Evolutionary conservation across 805 yeast species (phyloP), one percentile per base, ranked within the genome.

Genomic region (Komagataella pseudopastoris): DNA sequence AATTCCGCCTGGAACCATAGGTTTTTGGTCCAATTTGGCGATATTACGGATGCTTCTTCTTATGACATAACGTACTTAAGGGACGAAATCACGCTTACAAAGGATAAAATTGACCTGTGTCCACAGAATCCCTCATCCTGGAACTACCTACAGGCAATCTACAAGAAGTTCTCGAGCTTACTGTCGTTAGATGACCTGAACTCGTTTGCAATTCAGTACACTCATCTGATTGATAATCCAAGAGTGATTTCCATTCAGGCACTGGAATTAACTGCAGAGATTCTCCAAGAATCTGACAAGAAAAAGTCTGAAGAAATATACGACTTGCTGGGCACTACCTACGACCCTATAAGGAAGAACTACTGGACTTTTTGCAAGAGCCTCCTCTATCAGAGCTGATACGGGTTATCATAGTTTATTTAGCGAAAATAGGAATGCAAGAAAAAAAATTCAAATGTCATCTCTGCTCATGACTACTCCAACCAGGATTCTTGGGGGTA

Each of bases 1-100:
- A 93, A 93, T 64, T 85, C 95, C 50, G 96, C 95, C 1, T 93
- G 99, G 99, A 77, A 81, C 53, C 95, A 87, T 65, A 74, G 97
- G 51, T 85, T 71, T 68, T 87, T 83, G 56, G 65, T 85, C 8
- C 58, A 72, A 45, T 67, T 69, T 50, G 64, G 66, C 1, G 52
- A 54, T 16, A 51, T 52, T 39, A n/a, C 5, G 23, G 16, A n/a
- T 18, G 6, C 12, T 18, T 20, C 20, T 6, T 7, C 14, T 1
- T 30, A 10, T 14, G 39, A 30, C 12, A 8, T 10, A 30, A 3
- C 10, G 5, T 30, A 30, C 14, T 14, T 74, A 3, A 60, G 65
- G 0, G 58, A 59, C 3, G 97, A 90, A 59, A 59, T 83, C 2
- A 71, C 68, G 4, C 87, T 66, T 59, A 74, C 77, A 2, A 71